These are phyloP conservation scores for Penicillium rolfsii DNA, from an alignment of 2,329 filamentous ascomycete species.

Conservation along the genomic window DNA sequence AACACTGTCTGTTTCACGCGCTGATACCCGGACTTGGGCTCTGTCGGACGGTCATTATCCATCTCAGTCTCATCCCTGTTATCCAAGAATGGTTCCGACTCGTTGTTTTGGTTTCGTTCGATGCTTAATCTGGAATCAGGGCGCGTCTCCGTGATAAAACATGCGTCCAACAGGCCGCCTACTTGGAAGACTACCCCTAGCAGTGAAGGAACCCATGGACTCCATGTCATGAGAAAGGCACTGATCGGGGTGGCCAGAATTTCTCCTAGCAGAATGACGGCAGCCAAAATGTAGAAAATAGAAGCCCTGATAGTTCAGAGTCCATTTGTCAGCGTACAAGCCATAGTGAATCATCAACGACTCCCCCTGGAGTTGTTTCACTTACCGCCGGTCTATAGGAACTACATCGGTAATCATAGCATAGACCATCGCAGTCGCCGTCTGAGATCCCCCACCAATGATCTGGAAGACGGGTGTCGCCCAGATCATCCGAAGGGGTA, in stretches of 20 bases:
- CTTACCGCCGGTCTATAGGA: conserved; percentile 1
- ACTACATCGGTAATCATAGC: conserved; percentile 6
- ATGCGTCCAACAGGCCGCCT: not conserved
- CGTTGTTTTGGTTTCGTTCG: not conserved
- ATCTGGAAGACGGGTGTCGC: conserved; percentile 2
- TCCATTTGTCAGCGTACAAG: not conserved
- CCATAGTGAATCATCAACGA: not conserved
- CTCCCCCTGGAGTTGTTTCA: not conserved
- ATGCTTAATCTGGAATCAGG: not conserved
- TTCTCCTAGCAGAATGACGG: not conserved
- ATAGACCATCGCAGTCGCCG: conserved; percentile 2
- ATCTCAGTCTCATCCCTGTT: not conserved
- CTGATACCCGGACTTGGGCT: not conserved
- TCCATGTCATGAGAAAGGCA: conserved; percentile 2
- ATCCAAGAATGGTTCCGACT: not conserved
- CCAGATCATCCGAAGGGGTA: conserved; percentile 2
- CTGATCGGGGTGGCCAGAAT: conserved; percentile 3
- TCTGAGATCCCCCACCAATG: conserved; percentile 1
- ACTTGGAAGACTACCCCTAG: not conserved
- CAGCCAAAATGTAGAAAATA: conserved; percentile 2
- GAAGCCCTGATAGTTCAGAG: not conserved
- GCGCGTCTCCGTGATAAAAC: not conserved
- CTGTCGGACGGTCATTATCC: not conserved
- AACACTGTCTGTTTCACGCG: not conserved
- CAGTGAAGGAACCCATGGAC: conserved; percentile 6